Evolutionary conservation across 805 yeast genomes (phyloP), one percentile per base, ranked within the genome.

Genomic region (Schwanniomyces sp.): DNA sequence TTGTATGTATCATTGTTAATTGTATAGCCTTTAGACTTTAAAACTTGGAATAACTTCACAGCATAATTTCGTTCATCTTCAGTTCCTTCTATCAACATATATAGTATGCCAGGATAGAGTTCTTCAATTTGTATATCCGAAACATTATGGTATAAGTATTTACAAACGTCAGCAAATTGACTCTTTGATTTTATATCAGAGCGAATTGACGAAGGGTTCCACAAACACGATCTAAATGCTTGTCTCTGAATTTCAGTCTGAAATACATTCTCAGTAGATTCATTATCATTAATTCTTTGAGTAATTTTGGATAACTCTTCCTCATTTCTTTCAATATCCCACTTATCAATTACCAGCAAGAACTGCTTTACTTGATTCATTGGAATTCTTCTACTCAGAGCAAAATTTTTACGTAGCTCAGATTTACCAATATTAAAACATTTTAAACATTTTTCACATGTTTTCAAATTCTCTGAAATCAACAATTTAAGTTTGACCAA

Each of bases 351-450:
- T 3, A 63, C 54, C 18, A 53, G 50, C 29, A 73, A 52, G 45
- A 64, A 76, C 48, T 58, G 58, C 38, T 58, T 51, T 9, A 70
- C 74, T 41, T 54, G 63, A 10, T 41, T 55, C 41, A 63, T 58
- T 32, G 61, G 60, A 40, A 82, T 70, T 10, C 72, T 70, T 58
- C 88, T 70, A 26, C 73, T 69, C 5, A 73, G 58, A 2, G 81
- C 70, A 57, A 86, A 84, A 34, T 76, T 79, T 43, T 76, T 69
- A 41, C 81, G 66, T 46, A 85, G 63, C 18, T 66, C 64, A 11
- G 81, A 74, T 54, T 84, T 74, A 3, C 83, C 82, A 36, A 69
- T 61, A 49, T 82, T 81, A 54, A 83, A 86, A 27, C 72, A 63
- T 18, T 68, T 50, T 5, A 82, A 66, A 63, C 94, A 87, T 5